Base-by-base conservation (phyloP, 345 rosid genomes). In the Populus alba region DNA sequence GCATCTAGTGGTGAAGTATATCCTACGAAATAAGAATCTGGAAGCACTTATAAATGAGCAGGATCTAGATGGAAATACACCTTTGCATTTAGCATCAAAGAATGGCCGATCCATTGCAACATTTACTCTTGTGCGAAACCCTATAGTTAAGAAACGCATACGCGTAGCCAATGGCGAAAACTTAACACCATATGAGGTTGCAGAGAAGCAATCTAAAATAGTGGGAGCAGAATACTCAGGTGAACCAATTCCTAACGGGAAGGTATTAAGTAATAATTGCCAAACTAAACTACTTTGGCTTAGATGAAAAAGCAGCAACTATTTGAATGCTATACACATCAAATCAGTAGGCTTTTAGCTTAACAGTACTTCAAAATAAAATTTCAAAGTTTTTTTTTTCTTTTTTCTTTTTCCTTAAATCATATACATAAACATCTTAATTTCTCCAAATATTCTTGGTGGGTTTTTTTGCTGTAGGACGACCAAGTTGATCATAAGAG, bases 11-110 rank as follows among this genome's bases (percentile, higher is more conserved):
- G 53, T 61, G 17, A 27, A 29, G 22, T 23, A 38, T 7, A 5
- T 61, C 23, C 49, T 73, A 27, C 1, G 6, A 38, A 11, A 11
- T n/a, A 12, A 49, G 10, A 1, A 8, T 4, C 33, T 37, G 3
- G 4, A 23, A 6, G 3, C 20, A 7, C 27, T 72, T 20, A 3
- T 4, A 18, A 35, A 55, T 55, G 29, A 5, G 25, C 22, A 12
- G 43, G 76, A 73, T 23, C 8, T 3, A 33, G 68, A 73, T 35
- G 76, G 76, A 35, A 73, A 73, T 17, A 37, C 76, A 11, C 53
- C 76, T 59, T 15, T 73, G 22, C 76, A 73, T 62, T 73, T 73
- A 51, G 76, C 76, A 4, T 31, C 68, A 37, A 73, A 2, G 27
- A 2, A 57, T n/a, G 31, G 68, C 16, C 5, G 9, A 1, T 3